These are phyloP conservation scores for Saturnispora serradocipensis DNA, from an alignment of 805 yeast species.

Conservation along the genomic window DNA sequence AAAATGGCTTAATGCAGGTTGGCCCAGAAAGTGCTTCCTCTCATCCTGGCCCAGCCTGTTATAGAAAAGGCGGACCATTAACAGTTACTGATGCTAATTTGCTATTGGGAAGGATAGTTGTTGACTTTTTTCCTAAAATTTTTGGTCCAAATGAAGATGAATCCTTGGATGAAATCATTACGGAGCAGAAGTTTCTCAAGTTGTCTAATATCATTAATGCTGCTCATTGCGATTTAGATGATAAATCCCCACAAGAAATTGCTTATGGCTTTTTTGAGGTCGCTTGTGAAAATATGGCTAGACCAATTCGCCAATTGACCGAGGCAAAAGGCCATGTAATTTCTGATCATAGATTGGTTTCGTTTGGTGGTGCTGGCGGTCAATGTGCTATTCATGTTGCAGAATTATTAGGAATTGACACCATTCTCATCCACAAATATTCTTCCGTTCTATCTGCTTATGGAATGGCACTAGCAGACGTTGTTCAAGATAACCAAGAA, in stretches of 20 bases:
- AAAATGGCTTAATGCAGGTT: conserved; percentile 65
- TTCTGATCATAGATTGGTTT: conserved; percentile 59
- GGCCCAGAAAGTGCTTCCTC: conserved; percentile 87
- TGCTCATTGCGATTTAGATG: conserved; percentile 33
- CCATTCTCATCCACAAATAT: conserved; percentile 67
- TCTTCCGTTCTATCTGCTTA: conserved; percentile 81
- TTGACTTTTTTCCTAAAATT: conserved; percentile 69
- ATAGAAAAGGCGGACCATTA: conserved; percentile 74
- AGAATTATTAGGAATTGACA: conserved; percentile 53
- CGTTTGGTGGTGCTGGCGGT: conserved; percentile 94
- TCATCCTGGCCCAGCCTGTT: conserved; percentile 86
- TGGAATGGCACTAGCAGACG: conserved; percentile 82
- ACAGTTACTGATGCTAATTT: conserved; percentile 83
- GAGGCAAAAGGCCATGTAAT: conserved; percentile 74
- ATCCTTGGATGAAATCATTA: conserved; percentile 49
- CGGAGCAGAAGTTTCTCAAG: conserved; percentile 40
- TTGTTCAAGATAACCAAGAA: conserved; percentile 69
- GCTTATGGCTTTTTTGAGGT: conserved; percentile 77
- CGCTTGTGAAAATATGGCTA: conserved; percentile 84
- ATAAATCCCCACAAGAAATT: conserved; percentile 52
- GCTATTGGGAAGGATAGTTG: conserved; percentile 59
- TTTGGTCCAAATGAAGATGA: conserved; percentile 77
- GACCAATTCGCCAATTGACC: conserved; percentile 77
- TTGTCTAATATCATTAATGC: conserved; percentile 50
- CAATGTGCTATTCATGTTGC: conserved; percentile 82